phyloP scores from a whole-genome alignment of 371 early-diverging fungal genomes.

The Mortierella sp. region DNA sequence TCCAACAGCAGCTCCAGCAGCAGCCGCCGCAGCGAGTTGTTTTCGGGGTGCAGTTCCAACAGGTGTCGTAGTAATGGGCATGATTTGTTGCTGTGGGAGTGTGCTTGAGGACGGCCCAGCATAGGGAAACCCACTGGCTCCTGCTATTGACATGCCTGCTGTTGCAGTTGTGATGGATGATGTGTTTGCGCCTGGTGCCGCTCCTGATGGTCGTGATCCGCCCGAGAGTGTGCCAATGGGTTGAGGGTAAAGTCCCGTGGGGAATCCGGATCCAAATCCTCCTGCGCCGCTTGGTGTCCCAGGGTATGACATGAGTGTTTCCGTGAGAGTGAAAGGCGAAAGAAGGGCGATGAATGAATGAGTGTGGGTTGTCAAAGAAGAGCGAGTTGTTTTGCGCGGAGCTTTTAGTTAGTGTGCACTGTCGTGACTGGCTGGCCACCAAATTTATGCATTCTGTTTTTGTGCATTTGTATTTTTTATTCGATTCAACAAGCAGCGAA shows the following conservation, averaged over 20 bases:
- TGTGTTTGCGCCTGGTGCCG: neutral
- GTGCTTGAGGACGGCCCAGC: neutral
- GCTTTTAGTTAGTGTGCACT: no score
- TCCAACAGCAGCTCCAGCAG: conserved; percentile 39
- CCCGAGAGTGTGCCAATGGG: conserved; percentile 35
- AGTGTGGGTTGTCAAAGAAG: neutral
- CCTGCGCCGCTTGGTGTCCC: conserved; percentile 23
- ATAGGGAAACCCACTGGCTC: neutral
- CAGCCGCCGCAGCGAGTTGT: conserved; percentile 45
- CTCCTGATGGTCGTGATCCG: neutral
- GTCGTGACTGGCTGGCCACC: no score
- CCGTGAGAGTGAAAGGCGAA: neutral
- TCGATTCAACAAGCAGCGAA: no score
- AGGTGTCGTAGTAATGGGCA: conserved; percentile 31
- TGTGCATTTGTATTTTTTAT: neutral
- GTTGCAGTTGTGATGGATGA: conserved; percentile 14
- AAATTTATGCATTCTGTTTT: neutral
- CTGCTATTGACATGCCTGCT: conserved; percentile 25
- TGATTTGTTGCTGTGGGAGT: neutral
- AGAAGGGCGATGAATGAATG: no score
- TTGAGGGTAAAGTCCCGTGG: conserved; percentile 20
- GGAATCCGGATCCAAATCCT: conserved; percentile 22
- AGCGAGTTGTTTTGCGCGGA: no score
- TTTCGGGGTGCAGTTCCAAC: conserved; percentile 46
- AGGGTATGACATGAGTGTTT: conserved; percentile 29